Evolutionary conservation across 192 early-diverging fungal species (phyloP).

Genomic region (Podochytrium sp.): DNA sequence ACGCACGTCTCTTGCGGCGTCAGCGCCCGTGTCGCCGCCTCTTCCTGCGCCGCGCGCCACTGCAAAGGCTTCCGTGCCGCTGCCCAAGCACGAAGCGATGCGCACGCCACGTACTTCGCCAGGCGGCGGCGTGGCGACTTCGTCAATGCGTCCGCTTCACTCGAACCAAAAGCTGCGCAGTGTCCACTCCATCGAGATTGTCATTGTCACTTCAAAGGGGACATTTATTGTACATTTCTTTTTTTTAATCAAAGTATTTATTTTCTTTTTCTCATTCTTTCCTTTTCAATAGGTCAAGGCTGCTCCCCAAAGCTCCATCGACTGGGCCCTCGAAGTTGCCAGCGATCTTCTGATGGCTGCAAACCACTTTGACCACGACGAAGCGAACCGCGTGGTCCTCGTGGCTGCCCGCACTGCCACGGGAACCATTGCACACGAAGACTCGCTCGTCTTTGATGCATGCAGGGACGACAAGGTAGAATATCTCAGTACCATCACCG

Average conservation of each 20-base stretch:
- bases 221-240: constrained; percentile 22
- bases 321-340: constrained; percentile 28
- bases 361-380: too few species aligned
- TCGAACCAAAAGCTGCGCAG: too few species aligned
- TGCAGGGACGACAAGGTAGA: constrained; percentile 40
- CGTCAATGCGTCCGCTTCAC: too few species aligned
- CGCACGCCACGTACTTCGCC: too few species aligned
- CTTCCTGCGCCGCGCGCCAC: too few species aligned
- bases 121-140: too few species aligned
- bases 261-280: too few species aligned
- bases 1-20: too few species aligned
- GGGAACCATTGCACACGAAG: constrained; percentile 28
- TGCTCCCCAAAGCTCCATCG: constrained; percentile 9
- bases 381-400: background rate
- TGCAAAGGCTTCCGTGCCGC: background rate
- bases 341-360: constrained; percentile 14
- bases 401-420: constrained; percentile 35
- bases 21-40: too few species aligned
- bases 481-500: background rate
- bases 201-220: constrained; percentile 23
- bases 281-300: constrained; percentile 1
- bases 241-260: too few species aligned
- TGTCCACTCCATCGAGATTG: too few species aligned
- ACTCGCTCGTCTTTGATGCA: constrained; percentile 32
- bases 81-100: too few species aligned